Base-by-base conservation (phyloP, 768 basidiomycete genomes). In the Cyclocybe aegerita region DNA sequence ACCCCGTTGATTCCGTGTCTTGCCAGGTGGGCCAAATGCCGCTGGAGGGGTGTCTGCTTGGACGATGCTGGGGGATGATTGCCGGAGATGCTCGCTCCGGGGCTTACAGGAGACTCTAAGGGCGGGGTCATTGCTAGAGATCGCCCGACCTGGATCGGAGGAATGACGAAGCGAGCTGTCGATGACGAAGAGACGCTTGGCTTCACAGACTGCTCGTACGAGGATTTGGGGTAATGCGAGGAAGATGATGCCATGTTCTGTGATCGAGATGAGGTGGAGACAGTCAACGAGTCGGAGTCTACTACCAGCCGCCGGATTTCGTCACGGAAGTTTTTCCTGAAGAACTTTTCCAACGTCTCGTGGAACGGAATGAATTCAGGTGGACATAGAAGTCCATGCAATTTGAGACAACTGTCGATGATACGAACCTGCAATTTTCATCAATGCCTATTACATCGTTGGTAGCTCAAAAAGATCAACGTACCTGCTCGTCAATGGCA, bases 351-450 rank as follows among this genome's bases (percentile, higher is more conserved):
- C 39, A 98, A 75, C 0, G 92, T 93, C 52, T 87, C 85, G 63
- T 98, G 95, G 79, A 98, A 98, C 4, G 85, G 80, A n/a, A 88
- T 71, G 79, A 97, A 96, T 65, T 94, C 93, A 9, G 83, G 79
- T 0, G 90, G 82, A 63, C 93, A 94, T 30, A 96, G 70, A 39
- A 83, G 77, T 2, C 83, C 85, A 63, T 98, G 94, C 4, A 98
- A 77, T 58, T 81, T 83, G 46, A 98, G 76, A 62, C 92, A 94
- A 46, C 80, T 82, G 54, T 93, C 88, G 43, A 98, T 88, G 43
- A 87, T 81, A 39, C 85, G 83, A 32, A 88, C 84, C 84, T 93
- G 36, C 5, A 7, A 33, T 7, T 16, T 38, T 23, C 23, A 23
- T 23, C 23, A 23, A 23, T 23, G 23, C 23, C 23, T 23, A 23